Conservation (phyloP, 306 rosid genomes). For the Rubus idaeus region DNA sequence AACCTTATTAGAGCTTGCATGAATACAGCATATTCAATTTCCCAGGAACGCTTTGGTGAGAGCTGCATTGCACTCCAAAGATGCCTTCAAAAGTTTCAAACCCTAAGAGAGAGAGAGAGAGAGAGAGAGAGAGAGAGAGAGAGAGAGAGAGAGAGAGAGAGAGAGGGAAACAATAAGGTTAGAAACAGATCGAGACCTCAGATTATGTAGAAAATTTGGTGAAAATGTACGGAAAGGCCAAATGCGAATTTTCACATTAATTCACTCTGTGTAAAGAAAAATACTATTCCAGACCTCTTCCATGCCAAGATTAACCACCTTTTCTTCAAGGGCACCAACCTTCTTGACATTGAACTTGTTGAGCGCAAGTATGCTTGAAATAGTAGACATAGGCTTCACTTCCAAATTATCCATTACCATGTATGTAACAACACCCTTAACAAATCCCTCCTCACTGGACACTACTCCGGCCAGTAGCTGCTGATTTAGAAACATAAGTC, state of each 20-base stretch:
- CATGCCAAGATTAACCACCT: constrained; percentile 8
- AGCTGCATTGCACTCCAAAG: background rate
- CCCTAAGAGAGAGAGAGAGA: background rate
- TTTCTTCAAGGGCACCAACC: constrained; percentile 12
- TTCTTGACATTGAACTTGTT: constrained; percentile 2
- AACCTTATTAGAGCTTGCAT: too few species aligned
- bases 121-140: too few species aligned
- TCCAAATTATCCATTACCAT: constrained; percentile 33
- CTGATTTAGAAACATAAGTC: background rate
- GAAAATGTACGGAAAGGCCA: too few species aligned
- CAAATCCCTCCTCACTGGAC: background rate
- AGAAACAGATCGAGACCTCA: too few species aligned
- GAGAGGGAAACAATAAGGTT: too few species aligned
- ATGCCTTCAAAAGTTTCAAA: constrained; percentile 5
- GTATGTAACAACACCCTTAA: constrained; percentile 18
- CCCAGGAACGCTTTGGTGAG: background rate
- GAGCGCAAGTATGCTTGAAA: background rate
- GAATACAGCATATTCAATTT: too few species aligned
- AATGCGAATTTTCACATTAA: too few species aligned
- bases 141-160: too few species aligned
- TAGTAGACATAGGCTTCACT: constrained; percentile 20
- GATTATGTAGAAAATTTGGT: too few species aligned
- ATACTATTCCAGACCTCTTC: constrained; percentile 8
- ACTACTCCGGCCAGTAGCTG: too few species aligned
- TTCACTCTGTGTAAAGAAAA: too few species aligned